A percentile compares a stretch with the other conserved stretches of the same genome.
Conservation (phyloP, 2,329 filamentous ascomycete species). For the Calonectria montana region DNA sequence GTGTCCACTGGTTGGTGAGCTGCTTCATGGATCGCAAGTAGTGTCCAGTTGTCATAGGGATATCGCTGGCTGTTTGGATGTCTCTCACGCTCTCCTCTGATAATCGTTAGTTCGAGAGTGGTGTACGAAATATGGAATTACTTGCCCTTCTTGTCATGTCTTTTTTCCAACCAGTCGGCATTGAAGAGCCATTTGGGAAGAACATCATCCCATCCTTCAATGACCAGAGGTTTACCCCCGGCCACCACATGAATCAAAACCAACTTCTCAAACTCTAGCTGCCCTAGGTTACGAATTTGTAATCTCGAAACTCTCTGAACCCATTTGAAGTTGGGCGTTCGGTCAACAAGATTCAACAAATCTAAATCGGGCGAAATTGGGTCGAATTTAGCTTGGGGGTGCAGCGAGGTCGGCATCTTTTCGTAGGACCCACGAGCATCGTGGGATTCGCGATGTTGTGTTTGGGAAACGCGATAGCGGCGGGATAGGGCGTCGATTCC, state of each 20-base stretch:
- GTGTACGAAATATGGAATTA: conserved; percentile 11
- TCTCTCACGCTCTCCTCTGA: conserved; percentile 88
- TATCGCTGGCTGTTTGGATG: conserved; percentile 76
- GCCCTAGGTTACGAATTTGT: conserved; percentile 80
- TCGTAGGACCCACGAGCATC: conserved; percentile 11
- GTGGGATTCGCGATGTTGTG: not conserved
- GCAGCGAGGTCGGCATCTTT: conserved; percentile 78
- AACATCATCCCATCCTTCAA: conserved; percentile 85
- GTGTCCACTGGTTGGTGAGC: conserved; percentile 84
- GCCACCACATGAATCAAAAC: conserved; percentile 85
- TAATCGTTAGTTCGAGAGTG: conserved; percentile 26
- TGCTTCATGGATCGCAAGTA: conserved; percentile 90
- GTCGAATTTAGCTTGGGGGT: conserved; percentile 90
- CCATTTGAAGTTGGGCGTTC: conserved; percentile 87
- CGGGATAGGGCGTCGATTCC: not conserved
- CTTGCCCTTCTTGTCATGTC: conserved; percentile 82
- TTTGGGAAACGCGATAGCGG: not conserved
- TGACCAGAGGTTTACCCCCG: conserved; percentile 87
- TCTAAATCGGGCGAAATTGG: conserved; percentile 90
- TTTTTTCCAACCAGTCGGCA: conserved; percentile 80
- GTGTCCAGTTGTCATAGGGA: conserved; percentile 88
- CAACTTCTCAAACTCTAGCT: conserved; percentile 86
- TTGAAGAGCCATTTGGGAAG: conserved; percentile 85
- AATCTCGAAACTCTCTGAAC: conserved; percentile 82
- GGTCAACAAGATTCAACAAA: conserved; percentile 78